These are phyloP conservation scores for Triticum urartu DNA, from an alignment of 176 grass and related monocot species.

Conservation along the genomic window DNA sequence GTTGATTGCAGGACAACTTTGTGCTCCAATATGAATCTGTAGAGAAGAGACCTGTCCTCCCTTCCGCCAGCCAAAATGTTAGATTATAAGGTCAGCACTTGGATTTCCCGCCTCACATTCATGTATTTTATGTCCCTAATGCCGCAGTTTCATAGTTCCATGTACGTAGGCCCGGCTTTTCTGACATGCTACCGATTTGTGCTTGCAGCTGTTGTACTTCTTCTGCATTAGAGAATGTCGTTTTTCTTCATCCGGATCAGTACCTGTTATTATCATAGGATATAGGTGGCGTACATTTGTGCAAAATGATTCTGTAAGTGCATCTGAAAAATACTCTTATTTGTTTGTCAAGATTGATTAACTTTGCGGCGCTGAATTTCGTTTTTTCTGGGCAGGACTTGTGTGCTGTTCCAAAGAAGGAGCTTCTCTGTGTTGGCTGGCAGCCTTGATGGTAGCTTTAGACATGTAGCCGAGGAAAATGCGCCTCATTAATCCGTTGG, in stretches of 20 bases:
- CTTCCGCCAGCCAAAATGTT: slow-evolving; percentile 51
- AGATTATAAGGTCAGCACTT: slow-evolving; percentile 55
- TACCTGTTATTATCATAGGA: slow-evolving; percentile 12
- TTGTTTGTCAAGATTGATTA: background rate
- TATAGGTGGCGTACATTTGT: slow-evolving; percentile 9
- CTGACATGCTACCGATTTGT: background rate
- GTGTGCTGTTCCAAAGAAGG: slow-evolving; percentile 4
- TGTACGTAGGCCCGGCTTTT: background rate
- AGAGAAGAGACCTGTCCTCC: slow-evolving; percentile 67
- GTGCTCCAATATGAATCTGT: slow-evolving; percentile 68
- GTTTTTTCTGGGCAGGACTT: slow-evolving; percentile 11
- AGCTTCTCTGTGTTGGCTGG: slow-evolving; percentile 12
- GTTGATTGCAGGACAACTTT: slow-evolving; percentile 64
- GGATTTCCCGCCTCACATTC: background rate
- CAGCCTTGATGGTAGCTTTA: slow-evolving; percentile 24
- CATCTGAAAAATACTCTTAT: background rate
- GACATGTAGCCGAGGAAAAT: slow-evolving; percentile 27
- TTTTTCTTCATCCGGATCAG: background rate
- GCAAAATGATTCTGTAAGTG: slow-evolving; percentile 37
- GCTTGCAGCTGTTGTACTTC: slow-evolving; percentile 17
- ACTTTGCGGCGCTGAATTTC: background rate
- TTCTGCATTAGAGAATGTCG: slow-evolving; percentile 3
- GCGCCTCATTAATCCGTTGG: slow-evolving; percentile 4
- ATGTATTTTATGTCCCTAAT: background rate
- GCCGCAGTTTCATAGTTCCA: background rate